Evolutionary conservation across 106 monocot species (phyloP).

Genomic region (Dioscorea zingiberensis): DNA sequence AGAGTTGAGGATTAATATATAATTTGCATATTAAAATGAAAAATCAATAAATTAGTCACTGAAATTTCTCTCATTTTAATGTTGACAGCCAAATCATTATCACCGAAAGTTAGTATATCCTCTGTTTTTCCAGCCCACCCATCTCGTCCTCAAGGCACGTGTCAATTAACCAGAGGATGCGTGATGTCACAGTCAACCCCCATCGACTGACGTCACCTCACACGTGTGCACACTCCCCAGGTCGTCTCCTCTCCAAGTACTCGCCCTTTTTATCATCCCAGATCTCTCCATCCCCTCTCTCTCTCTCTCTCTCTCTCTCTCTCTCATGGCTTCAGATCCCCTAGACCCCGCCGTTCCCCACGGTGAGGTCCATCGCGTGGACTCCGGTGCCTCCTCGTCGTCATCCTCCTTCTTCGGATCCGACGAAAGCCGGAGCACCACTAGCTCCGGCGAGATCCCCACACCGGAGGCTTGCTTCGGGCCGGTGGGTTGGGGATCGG

Average conservation of each 20-base stretch:
- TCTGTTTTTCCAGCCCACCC: not conserved
- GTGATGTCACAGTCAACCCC: not conserved
- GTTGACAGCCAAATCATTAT: too few species aligned
- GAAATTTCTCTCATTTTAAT: too few species aligned
- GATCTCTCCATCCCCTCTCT: not conserved
- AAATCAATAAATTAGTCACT: too few species aligned
- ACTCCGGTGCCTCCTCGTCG: not conserved
- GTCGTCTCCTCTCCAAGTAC: not conserved
- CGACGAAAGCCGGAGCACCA: not conserved
- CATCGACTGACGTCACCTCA: too few species aligned
- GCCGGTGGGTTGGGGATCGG: slow-evolving; percentile 27
- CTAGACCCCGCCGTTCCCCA: not conserved
- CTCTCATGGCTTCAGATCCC: not conserved
- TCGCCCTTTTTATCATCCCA: not conserved
- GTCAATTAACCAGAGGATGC: not conserved
- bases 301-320: not conserved
- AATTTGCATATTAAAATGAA: too few species aligned
- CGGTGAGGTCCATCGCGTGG: not conserved
- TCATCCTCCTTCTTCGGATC: not conserved
- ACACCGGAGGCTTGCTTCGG: not conserved
- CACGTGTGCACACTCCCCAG: not conserved
- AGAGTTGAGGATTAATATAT: too few species aligned
- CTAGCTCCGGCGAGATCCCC: slow-evolving; percentile 1
- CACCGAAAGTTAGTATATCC: too few species aligned
- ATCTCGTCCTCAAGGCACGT: not conserved